Percentiles rank a stretch among this genome's conserved stretches.
Evolutionary conservation across 176 grass and related monocot species (phyloP).

Genomic region (Carex myosuroides): DNA sequence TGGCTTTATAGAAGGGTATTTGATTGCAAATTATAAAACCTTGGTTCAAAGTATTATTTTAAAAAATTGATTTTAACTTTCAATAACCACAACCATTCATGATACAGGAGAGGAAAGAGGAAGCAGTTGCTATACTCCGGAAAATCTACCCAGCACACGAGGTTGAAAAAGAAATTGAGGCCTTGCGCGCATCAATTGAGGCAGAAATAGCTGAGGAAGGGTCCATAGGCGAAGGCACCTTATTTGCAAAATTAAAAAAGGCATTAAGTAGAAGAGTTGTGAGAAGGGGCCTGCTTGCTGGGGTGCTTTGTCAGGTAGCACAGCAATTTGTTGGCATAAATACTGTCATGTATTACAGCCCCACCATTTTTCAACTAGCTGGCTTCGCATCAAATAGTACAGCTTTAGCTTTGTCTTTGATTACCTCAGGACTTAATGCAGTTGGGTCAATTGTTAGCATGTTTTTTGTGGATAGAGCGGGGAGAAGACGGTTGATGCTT

Average conservation of each 20-base stretch:
- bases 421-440: conserved; percentile 83
- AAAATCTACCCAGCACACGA: conserved; percentile 83
- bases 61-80: not conserved
- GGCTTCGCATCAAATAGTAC: conserved; percentile 85
- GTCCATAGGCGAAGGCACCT: conserved; percentile 44
- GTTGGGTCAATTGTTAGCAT: conserved; percentile 82
- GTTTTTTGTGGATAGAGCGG: conserved; percentile 79
- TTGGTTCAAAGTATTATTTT: not conserved
- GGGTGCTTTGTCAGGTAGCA: conserved; percentile 69
- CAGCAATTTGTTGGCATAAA: conserved; percentile 97
- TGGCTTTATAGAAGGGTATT: conserved; percentile 89
- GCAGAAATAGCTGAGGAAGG: conserved; percentile 71
- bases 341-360: conserved; percentile 99
- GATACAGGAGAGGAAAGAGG: conserved; percentile 72
- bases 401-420: conserved; percentile 68
- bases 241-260: conserved; percentile 55
- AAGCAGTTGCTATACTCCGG: conserved; percentile 56
- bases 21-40: not conserved
- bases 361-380: conserved; percentile 86
- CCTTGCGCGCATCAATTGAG: conserved; percentile 58
- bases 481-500: conserved; percentile 67
- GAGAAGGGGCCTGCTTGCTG: conserved; percentile 64
- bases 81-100: conserved; percentile 4
- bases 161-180: conserved; percentile 87
- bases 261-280: conserved; percentile 61